phyloP scores from a whole-genome alignment of 2,329 filamentous ascomycete genomes.

The Colletotrichum paranaense region DNA sequence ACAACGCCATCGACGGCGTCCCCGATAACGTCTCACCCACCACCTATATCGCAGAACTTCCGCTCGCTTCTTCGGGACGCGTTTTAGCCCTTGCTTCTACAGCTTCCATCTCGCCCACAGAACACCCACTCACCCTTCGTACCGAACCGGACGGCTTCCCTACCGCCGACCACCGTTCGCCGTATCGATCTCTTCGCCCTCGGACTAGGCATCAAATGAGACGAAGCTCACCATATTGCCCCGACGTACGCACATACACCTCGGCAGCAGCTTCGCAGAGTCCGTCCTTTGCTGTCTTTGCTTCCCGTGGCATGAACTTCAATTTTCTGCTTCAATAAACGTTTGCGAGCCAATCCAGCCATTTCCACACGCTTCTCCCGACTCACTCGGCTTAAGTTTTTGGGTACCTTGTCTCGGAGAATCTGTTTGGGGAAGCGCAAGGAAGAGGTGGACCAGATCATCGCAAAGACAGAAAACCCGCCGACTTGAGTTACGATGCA shows the following conservation, averaged over 20 bases:
- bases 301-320: conserved; percentile 2
- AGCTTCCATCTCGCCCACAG: conserved; percentile 8
- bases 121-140: neutral
- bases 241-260: neutral
- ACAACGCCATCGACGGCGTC: neutral
- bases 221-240: conserved; percentile 3
- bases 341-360: neutral
- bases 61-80: neutral
- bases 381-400: neutral
- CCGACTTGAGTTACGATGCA: conserved; percentile 55
- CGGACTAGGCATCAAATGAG: conserved; percentile 13
- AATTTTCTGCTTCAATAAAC: conserved; percentile 12
- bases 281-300: neutral
- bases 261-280: neutral
- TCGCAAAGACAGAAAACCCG: neutral
- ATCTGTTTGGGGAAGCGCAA: conserved; percentile 16
- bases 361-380: neutral
- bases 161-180: conserved; percentile 11
- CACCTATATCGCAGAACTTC: neutral
- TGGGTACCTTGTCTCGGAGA: conserved; percentile 11
- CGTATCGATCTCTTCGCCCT: conserved; percentile 1
- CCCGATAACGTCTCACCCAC: neutral
- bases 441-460: conserved; percentile 11
- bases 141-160: conserved; percentile 15
- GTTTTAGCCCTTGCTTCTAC: neutral